Evolutionary conservation across 148 eudicot species (phyloP), one percentile per base, ranked within the genome.

Genomic region (Vaccinium vitisidaea): DNA sequence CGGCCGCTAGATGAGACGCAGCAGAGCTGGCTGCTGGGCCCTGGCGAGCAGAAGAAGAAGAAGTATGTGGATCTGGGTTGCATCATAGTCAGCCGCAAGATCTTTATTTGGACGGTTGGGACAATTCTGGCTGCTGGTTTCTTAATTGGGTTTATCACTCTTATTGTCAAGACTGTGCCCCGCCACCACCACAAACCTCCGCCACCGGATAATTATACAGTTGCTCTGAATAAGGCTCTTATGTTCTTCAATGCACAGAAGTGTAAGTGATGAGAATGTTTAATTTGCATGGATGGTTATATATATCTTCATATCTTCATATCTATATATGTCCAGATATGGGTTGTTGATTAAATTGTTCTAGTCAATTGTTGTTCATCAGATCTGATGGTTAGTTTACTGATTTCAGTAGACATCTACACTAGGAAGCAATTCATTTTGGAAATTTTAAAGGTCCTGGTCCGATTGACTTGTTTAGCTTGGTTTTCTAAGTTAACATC

Each of bases 201-300:
- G 32, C 94, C 94, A 1, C 94, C 95, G 3, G 98, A 95, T 88
- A 95, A 97, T 87, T 97, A 97, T 70, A 97, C 99, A 5, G 30
- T 89, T 25, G 99, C 95, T 13, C 89, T 97, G 5, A 84, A 87
- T 48, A 95, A 94, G 82, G 99, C 98, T 1, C 94, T 97, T 74
- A 94, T 93, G 98, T 97, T 97, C 93, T 97, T 97, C 90, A 94
- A 97, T 91, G 99, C 91, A 14, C 99, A 97, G 87, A 85, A 85
- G 48, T 97, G 99, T 97, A 88, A 88, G 92, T 23, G 23, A 48
- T 18, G 54, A 8, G 5, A n/a, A 46, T 36, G 54, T 83, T 18
- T 32, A 48, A 12, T 82, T 19, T 82, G 78, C 46, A 36, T 49
- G 21, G 0, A 8, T 65, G 8, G 14, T 25, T 63, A 6, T n/a